A percentile compares a stretch with the other conserved stretches of the same genome.
Conservation (phyloP, 192 early-diverging fungal genomes). For the Podila epicladia region DNA sequence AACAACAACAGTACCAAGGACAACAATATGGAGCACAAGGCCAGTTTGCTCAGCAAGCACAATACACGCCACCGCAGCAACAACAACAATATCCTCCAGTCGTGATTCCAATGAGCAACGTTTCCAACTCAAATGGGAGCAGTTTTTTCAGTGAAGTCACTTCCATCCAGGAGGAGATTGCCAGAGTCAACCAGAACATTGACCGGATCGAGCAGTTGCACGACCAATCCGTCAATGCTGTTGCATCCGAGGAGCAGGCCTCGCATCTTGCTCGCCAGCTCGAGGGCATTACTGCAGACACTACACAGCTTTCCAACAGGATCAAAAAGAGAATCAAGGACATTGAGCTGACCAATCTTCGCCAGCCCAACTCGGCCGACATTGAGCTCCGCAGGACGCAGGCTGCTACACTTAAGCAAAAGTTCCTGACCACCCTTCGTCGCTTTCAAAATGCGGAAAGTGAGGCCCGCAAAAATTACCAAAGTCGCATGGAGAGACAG, state of each 20-base stretch:
- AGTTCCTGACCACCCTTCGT: slow-evolving; percentile 72
- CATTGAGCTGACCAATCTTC: slow-evolving; percentile 36
- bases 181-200: slow-evolving; percentile 44
- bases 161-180: slow-evolving; percentile 36
- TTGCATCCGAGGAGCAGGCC: slow-evolving; percentile 39
- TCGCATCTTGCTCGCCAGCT: slow-evolving; percentile 32
- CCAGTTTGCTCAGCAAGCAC: slow-evolving; percentile 39
- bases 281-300: slow-evolving; percentile 41
- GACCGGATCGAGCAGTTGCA: slow-evolving; percentile 46
- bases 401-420: slow-evolving; percentile 63
- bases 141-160: slow-evolving; percentile 41
- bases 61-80: slow-evolving; percentile 11
- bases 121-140: slow-evolving; percentile 28
- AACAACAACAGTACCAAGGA: slow-evolving; percentile 15
- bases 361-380: slow-evolving; percentile 17
- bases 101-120: neutral
- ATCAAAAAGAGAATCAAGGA: slow-evolving; percentile 63
- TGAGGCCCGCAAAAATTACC: slow-evolving; percentile 85
- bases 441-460: slow-evolving; percentile 83
- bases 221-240: slow-evolving; percentile 41
- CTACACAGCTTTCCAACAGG: slow-evolving; percentile 41
- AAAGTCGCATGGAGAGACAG: slow-evolving; percentile 84
- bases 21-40: slow-evolving; percentile 18
- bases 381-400: slow-evolving; percentile 49
- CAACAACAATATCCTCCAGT: slow-evolving; percentile 3